Conservation (phyloP, 345 rosid genomes). For the Viola odorata region DNA sequence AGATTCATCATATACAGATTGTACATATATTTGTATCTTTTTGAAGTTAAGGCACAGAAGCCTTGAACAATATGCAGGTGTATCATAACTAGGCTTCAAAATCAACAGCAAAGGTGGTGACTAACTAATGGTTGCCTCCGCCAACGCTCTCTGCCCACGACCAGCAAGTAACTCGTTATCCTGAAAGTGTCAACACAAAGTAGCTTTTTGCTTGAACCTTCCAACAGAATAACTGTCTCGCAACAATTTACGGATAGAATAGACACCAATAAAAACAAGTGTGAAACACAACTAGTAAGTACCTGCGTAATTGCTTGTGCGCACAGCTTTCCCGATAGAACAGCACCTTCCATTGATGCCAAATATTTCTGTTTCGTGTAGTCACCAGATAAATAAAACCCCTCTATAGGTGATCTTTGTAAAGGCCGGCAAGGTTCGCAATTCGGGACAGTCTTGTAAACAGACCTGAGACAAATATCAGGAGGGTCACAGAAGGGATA, state of each 20-base stretch:
- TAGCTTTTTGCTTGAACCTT: background rate
- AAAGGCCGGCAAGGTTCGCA: slow-evolving; percentile 92
- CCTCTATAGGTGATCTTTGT: slow-evolving; percentile 82
- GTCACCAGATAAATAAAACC: slow-evolving; percentile 89
- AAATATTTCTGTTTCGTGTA: slow-evolving; percentile 94
- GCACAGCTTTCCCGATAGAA: slow-evolving; percentile 90
- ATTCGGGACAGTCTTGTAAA: slow-evolving; percentile 76
- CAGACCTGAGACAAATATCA: slow-evolving; percentile 57
- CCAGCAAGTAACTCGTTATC: slow-evolving; percentile 48
- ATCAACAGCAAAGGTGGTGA: background rate
- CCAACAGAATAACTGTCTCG: background rate
- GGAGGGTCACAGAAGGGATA: background rate
- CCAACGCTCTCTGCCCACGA: slow-evolving; percentile 32
- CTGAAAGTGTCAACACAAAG: slow-evolving; percentile 29
- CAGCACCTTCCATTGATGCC: slow-evolving; percentile 98
- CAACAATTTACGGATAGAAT: background rate
- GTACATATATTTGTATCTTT: too few species aligned
- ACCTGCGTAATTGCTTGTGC: slow-evolving; percentile 84
- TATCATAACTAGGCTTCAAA: too few species aligned
- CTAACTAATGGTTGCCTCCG: slow-evolving; percentile 38
- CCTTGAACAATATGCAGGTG: too few species aligned
- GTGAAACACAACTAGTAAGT: background rate
- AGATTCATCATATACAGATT: too few species aligned
- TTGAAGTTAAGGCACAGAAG: too few species aligned
- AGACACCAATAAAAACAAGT: background rate